Conservation (phyloP, 306 rosid species). For the Prunus dulcis region DNA sequence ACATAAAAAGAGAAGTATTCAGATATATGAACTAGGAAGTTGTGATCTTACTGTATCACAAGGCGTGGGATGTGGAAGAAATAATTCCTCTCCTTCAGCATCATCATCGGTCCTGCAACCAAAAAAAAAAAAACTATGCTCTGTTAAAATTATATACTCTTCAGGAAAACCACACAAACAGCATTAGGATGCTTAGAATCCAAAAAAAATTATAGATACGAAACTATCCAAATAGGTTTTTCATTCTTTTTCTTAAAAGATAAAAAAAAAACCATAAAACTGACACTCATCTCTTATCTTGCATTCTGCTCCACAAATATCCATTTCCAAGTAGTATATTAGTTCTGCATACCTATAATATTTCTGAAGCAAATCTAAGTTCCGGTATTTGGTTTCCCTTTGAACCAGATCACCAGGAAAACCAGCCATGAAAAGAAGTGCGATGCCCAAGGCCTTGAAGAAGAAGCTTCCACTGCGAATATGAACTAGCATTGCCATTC, state of each 20-base stretch:
- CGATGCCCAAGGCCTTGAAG: conserved; percentile 87
- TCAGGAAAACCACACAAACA: not conserved
- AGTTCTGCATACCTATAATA: conserved; percentile 65
- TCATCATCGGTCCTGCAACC: conserved; percentile 68
- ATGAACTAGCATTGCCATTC: conserved; percentile 57
- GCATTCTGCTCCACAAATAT: not conserved
- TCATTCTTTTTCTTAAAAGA: not conserved
- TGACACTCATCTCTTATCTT: not conserved
- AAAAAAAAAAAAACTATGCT: not conserved
- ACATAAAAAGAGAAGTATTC: not conserved
- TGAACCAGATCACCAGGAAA: conserved; percentile 75
- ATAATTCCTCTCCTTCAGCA: conserved; percentile 66
- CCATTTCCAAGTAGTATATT: not conserved
- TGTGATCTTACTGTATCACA: conserved; percentile 44
- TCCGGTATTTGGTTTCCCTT: conserved; percentile 79
- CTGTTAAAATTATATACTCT: not conserved
- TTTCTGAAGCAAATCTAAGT: conserved; percentile 79
- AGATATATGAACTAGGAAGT: conserved; percentile 17
- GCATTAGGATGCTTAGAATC: not conserved
- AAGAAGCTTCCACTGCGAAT: conserved; percentile 86
- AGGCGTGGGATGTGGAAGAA: conserved; percentile 36
- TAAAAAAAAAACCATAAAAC: not conserved
- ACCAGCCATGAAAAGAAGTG: conserved; percentile 92
- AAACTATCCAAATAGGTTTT: not conserved
- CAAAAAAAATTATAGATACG: not conserved